Base-by-base conservation (phyloP, 148 eudicot species). In the Tetragonia tetragonoides region DNA sequence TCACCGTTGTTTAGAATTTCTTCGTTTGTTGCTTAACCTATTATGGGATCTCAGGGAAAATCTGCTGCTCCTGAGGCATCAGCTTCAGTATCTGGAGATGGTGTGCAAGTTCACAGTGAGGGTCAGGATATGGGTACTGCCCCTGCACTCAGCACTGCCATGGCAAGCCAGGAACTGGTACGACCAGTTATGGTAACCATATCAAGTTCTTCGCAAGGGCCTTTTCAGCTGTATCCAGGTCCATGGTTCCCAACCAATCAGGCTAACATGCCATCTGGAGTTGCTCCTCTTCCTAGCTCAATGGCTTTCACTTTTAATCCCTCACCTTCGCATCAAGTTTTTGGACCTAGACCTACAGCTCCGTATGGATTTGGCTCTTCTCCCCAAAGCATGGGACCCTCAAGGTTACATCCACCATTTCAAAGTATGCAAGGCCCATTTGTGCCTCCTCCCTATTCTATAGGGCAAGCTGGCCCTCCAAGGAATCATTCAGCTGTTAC, bases 231-330 rank as follows among this genome's bases (percentile, higher is more conserved):
- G 65, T 82, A 83, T 80, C 85, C 84, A 68, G 80, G 78, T 75
- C 78, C 89, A 51, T 94, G 97, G 98, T 82, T 87, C 78, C 85
- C 88, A 24, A 39, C 72, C 40, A 81, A 80, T 68, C 83, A 78
- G 78, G 61, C 87, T 81, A 75, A 54, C 70, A 67, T 66, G 65
- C 70, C 83, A 53, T 67, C 86, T 65, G 87, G 90, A 34, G 75
- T 72, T 68, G 51, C 38, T 21, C 40, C 75, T 63, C 74, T 74
- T 77, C 82, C 87, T 41, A 85, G 67, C 81, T 80, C 81, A 70
- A 68, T 78, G 86, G 65, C 72, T 86, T 75, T 80, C 51, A 83
- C 87, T 65, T 85, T 74, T 47, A 89, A 81, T 75, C 80, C 85
- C 47, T 66, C 90, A 47, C 78, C 78, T 39, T 80, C 77, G 78